A percentile compares a stretch with the other conserved stretches of the same genome.
Evolutionary conservation across 148 eudicot genomes (phyloP).

Genomic region (Vaccinium macrocarpon): DNA sequence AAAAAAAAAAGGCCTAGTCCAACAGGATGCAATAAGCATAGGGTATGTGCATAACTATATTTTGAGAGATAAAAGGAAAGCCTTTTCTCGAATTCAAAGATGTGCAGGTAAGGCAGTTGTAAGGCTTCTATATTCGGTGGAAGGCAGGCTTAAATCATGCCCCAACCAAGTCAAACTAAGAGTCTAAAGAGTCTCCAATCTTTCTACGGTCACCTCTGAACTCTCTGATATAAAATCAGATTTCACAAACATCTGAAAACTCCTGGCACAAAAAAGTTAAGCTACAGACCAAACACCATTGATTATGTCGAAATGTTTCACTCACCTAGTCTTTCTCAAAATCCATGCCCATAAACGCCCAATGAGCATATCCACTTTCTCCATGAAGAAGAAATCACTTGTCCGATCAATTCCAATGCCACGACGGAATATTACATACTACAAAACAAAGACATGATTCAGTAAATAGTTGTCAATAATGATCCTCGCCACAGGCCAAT

Average conservation of each 20-base stretch:
- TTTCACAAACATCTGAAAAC: background rate
- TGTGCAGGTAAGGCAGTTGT: background rate
- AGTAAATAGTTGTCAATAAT: background rate
- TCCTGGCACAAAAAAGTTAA: constrained; percentile 9
- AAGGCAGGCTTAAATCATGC: constrained; percentile 2
- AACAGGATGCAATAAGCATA: background rate
- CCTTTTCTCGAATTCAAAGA: background rate
- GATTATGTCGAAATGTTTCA: background rate
- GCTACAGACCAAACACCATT: background rate
- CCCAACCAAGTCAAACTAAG: background rate
- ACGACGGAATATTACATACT: constrained; percentile 91
- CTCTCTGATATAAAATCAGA: background rate
- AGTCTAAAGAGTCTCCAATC: background rate
- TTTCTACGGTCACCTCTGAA: background rate
- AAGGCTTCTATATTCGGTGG: background rate
- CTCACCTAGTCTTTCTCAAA: constrained; percentile 68
- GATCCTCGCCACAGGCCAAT: background rate
- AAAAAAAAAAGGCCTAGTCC: background rate
- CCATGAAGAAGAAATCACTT: constrained; percentile 83
- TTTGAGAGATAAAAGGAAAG: background rate
- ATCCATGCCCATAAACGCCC: constrained; percentile 77
- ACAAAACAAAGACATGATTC: constrained; percentile 13
- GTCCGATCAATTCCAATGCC: constrained; percentile 96
- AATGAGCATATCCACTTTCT: constrained; percentile 90
- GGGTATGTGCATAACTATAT: background rate